Evolutionary conservation across 805 yeast species (phyloP), one percentile per base, ranked within the genome.

Genomic region (Myxozyma geophila): DNA sequence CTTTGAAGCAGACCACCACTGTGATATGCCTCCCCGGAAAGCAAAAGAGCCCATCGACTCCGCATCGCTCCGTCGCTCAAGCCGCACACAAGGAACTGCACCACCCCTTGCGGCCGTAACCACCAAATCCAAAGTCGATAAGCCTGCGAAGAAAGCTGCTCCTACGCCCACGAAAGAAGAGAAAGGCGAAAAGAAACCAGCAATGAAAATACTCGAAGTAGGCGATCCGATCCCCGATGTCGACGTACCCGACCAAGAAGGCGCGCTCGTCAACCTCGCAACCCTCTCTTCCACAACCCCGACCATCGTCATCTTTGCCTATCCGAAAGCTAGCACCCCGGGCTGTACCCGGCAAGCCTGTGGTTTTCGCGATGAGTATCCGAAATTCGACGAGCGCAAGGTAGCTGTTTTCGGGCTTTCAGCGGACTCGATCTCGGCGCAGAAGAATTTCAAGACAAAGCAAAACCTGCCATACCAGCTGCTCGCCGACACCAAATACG

Each of bases 311-410:
- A 59, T 63, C 43, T 66, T 67, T 61, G 89, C 96, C 19, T 93
- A 92, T 74, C 98, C 98, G 59, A 87, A 83, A 73, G 98, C 98
- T 0, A 85, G 88, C 33, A 93, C 98, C 0, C 97, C 97, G 0
- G 99, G 99, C 2, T 95, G 99, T 76, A 93, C 99, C 0, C 84
- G 91, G 70, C 99, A 93, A 77, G 98, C 92, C 1, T 83, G 89
- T 74, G 97, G 97, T 0, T 95, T 88, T 74, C 86, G 95, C 70
- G 87, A 84, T 68, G 84, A 84, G 70, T 87, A 78, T 74, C 79
- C 81, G 1, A 78, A 81, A 48, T 82, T 89, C 71, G 75, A 79
- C 52, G 77, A 82, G 44, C 82, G 82, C 28, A 71, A 72, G 19
- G 87, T 86, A 1, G 78, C 83, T 0, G 87, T 93, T 1, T 86